A percentile compares a stretch with the other conserved stretches of the same genome.
Conservation (phyloP, 2,329 filamentous ascomycete species). For the Magnaporthales sp. region DNA sequence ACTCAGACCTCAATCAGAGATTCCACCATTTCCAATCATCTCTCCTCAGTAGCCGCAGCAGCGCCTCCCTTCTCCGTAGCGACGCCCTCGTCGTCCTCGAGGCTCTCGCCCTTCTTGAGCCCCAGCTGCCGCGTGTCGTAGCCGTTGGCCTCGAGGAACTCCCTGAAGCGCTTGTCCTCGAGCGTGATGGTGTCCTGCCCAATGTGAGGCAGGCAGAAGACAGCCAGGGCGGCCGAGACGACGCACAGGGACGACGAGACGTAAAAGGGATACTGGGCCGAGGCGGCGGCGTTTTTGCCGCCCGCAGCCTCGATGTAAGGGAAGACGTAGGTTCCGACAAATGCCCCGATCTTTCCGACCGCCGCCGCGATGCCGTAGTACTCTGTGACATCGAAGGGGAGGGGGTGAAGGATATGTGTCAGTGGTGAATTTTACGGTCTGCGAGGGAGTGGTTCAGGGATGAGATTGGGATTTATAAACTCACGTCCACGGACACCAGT, state of each 20-base stretch:
- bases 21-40: not conserved
- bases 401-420: no score
- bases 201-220: constrained; percentile 66
- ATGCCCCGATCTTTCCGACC: constrained; percentile 70
- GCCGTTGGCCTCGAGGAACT: constrained; percentile 63
- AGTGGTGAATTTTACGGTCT: no score
- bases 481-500: constrained; percentile 68
- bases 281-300: constrained; percentile 39
- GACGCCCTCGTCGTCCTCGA: constrained; percentile 14
- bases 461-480: constrained; percentile 10
- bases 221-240: constrained; percentile 57
- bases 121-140: constrained; percentile 60
- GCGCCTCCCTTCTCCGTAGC: constrained; percentile 7
- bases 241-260: constrained; percentile 72
- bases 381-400: no score
- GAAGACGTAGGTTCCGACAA: constrained; percentile 78
- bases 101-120: constrained; percentile 24
- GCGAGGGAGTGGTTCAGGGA: no score
- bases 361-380: constrained; percentile 67
- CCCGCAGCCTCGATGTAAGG: constrained; percentile 60
- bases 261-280: constrained; percentile 82
- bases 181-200: constrained; percentile 75
- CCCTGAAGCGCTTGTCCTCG: constrained; percentile 70
- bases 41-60: not conserved
- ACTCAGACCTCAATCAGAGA: not conserved